Percentiles rank a stretch among this genome's conserved stretches.
These are phyloP conservation scores for Gelatoporia subvermispora DNA, from an alignment of 768 basidiomycete genomes.

Conservation along the genomic window DNA sequence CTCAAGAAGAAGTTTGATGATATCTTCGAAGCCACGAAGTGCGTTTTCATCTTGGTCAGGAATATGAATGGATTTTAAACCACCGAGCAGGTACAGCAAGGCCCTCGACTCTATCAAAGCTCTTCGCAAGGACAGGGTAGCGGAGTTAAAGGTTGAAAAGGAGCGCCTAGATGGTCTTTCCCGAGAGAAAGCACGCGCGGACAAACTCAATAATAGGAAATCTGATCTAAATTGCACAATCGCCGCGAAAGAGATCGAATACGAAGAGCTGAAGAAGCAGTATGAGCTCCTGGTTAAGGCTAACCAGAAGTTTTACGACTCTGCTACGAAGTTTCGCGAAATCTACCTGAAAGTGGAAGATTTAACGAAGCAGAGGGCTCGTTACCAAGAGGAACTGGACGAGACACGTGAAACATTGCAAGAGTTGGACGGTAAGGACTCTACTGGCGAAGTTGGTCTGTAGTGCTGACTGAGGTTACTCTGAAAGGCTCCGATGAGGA, in stretches of 20 bases:
- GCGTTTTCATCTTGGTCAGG: slow-evolving; percentile 12
- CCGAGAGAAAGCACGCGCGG: slow-evolving; percentile 80
- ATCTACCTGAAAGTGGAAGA: slow-evolving; percentile 67
- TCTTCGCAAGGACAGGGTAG: slow-evolving; percentile 84
- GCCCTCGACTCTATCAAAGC: slow-evolving; percentile 89
- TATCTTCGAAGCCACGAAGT: slow-evolving; percentile 98
- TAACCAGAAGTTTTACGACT: slow-evolving; percentile 79
- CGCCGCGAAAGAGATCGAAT: slow-evolving; percentile 65
- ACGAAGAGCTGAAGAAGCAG: slow-evolving; percentile 62
- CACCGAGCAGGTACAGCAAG: slow-evolving; percentile 77
- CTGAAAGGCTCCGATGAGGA: slow-evolving; percentile 67
- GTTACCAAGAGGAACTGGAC: slow-evolving; percentile 55
- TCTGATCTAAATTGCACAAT: slow-evolving; percentile 57
- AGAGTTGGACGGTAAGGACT: slow-evolving; percentile 29
- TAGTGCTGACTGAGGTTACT: not conserved
- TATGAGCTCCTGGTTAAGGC: slow-evolving; percentile 61
- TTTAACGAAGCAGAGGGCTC: slow-evolving; percentile 56
- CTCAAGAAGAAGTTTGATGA: slow-evolving; percentile 99
- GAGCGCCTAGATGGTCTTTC: slow-evolving; percentile 76
- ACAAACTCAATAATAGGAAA: slow-evolving; percentile 70
- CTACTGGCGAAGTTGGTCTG: too few relatives aligned
- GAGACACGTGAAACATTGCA: slow-evolving; percentile 60
- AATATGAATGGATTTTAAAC: not conserved
- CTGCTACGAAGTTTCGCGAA: slow-evolving; percentile 82
- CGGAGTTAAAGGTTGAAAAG: slow-evolving; percentile 90